Percentiles rank a stretch among this genome's conserved stretches.
Conservation (phyloP, 1,139 yeast species). For the Yarrowia galli region DNA sequence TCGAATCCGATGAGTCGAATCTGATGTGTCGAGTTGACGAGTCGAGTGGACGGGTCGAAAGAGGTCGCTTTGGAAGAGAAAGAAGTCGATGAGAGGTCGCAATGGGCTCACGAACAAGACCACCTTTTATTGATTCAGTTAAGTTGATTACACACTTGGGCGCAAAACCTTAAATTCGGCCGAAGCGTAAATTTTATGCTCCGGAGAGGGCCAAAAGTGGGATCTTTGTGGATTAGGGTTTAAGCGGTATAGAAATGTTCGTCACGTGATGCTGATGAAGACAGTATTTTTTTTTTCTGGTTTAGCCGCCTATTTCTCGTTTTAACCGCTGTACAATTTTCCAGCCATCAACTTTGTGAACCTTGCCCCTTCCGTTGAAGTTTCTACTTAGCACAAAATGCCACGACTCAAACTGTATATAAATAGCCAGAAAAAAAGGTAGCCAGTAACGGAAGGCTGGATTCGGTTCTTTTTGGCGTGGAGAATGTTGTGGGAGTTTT, state of each 20-base stretch:
- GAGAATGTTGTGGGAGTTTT: background rate
- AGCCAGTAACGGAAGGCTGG: background rate
- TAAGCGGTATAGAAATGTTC: too few species aligned
- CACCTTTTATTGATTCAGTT: conserved; percentile 36
- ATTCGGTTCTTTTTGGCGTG: background rate
- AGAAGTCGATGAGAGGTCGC: too few species aligned
- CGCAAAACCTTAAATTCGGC: conserved; percentile 23
- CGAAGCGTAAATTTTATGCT: conserved; percentile 36
- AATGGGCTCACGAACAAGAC: conserved; percentile 14
- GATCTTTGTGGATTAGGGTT: background rate
- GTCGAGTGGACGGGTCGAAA: too few species aligned
- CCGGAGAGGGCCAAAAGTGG: background rate
- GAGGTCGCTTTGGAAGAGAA: too few species aligned
- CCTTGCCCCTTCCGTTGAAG: conserved; percentile 38
- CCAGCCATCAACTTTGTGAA: conserved; percentile 23
- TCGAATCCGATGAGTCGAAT: background rate
- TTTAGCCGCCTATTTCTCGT: too few species aligned
- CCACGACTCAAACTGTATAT: conserved; percentile 20
- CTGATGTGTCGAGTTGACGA: background rate
- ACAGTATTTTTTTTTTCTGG: too few species aligned
- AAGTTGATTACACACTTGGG: conserved; percentile 36
- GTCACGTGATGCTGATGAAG: too few species aligned
- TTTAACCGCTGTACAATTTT: too few species aligned
- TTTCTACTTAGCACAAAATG: conserved; percentile 34
- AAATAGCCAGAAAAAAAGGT: conserved; percentile 12